These are phyloP conservation scores for Dentipellis fragilis DNA, from an alignment of 768 basidiomycete species.

Conservation along the genomic window DNA sequence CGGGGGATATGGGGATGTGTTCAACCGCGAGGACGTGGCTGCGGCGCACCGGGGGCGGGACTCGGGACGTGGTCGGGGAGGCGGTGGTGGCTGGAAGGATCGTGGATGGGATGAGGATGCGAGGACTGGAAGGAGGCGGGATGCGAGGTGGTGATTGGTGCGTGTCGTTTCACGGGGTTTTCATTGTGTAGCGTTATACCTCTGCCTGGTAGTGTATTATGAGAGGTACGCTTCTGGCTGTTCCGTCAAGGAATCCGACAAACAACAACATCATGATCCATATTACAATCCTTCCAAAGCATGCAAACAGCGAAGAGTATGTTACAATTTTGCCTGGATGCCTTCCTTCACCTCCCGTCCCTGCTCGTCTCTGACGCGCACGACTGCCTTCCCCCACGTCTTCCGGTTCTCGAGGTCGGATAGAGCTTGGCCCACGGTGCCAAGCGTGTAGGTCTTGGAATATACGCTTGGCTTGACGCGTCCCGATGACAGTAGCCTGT, in stretches of 20 bases:
- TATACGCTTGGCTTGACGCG: conserved; percentile 64
- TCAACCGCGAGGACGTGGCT: conserved; percentile 60
- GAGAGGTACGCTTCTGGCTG: too few species aligned
- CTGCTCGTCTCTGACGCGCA: conserved; percentile 47
- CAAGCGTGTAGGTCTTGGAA: conserved; percentile 57
- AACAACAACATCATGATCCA: too few species aligned
- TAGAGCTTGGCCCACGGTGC: conserved; percentile 57
- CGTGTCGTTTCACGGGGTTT: too few species aligned
- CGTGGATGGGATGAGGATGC: neutral
- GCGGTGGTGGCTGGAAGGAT: neutral
- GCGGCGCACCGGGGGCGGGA: conserved; percentile 50
- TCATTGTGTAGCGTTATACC: too few species aligned
- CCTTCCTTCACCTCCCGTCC: neutral
- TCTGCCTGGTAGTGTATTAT: too few species aligned
- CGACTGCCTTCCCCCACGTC: conserved; percentile 89
- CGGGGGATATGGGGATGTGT: conserved; percentile 53
- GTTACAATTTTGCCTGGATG: neutral
- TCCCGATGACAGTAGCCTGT: conserved; percentile 61
- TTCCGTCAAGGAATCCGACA: too few species aligned
- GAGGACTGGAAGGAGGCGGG: neutral
- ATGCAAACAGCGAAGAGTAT: too few species aligned
- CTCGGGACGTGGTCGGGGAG: conserved; percentile 16
- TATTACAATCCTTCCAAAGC: too few species aligned
- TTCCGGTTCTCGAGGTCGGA: conserved; percentile 68
- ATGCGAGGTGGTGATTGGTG: neutral